A percentile compares a stretch with the other conserved stretches of the same genome.
Evolutionary conservation across 352 stramenopile species (phyloP).

Genomic region (Phytophthora pistaciae): DNA sequence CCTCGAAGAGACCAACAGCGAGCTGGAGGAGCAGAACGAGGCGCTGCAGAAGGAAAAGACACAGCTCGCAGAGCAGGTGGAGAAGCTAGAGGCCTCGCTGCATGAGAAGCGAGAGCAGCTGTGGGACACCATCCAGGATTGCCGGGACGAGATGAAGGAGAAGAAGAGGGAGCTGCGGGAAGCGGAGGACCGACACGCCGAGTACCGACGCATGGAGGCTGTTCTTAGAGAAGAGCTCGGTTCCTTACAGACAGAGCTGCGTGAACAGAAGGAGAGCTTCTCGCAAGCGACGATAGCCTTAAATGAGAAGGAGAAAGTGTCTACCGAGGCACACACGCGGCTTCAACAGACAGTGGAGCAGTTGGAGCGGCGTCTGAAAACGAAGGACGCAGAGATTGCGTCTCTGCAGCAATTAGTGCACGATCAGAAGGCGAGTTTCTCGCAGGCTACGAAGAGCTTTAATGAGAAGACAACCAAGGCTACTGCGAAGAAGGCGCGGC

Average conservation of each 20-base stretch:
- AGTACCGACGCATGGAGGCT: slow-evolving; percentile 7
- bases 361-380: not conserved
- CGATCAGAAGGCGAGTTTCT: slow-evolving; percentile 2
- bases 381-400: slow-evolving; percentile 1
- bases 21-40: not conserved
- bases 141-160: slow-evolving; percentile 5
- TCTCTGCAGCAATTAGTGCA: slow-evolving; percentile 3
- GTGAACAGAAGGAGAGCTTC: not conserved
- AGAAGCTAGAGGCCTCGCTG: slow-evolving; percentile 9
- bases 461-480: slow-evolving; percentile 10
- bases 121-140: slow-evolving; percentile 13
- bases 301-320: not conserved
- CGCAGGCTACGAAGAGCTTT: slow-evolving; percentile 3
- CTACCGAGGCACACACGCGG: not conserved
- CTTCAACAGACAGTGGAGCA: not conserved
- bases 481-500: slow-evolving; percentile 3
- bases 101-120: slow-evolving; percentile 15
- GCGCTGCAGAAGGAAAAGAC: slow-evolving; percentile 12
- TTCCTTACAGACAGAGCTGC: not conserved
- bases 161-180: slow-evolving; percentile 20
- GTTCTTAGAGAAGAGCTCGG: slow-evolving; percentile 4
- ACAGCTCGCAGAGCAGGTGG: not conserved
- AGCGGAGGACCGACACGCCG: not conserved
- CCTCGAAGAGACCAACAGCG: slow-evolving; percentile 3
- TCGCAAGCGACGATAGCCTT: not conserved